A percentile compares a stretch with the other conserved stretches of the same genome.
Conservation (phyloP, 345 rosid species). For the Microcos paniculata region DNA sequence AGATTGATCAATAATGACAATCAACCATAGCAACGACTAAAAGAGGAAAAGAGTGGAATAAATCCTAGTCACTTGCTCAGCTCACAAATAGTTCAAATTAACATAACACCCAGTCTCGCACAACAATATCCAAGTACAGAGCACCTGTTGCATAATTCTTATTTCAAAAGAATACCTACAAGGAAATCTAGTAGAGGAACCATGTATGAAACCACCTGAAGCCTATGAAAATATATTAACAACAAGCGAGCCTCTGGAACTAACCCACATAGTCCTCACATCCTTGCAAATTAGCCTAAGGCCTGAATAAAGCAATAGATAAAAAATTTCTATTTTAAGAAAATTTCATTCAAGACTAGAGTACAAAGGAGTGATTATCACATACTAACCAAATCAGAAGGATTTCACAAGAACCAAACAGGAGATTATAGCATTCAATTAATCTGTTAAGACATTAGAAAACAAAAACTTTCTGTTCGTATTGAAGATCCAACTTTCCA, state of each 20-base stretch:
- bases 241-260: background rate
- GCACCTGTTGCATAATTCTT: background rate
- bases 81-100: background rate
- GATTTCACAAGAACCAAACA: background rate
- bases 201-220: background rate
- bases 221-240: background rate
- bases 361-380: background rate
- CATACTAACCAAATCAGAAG: background rate
- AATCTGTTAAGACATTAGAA: background rate
- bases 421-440: slow-evolving; percentile 2
- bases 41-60: background rate
- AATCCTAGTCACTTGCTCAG: background rate
- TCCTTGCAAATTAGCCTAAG: background rate
- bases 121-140: background rate
- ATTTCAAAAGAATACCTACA: background rate
- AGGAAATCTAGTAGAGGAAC: background rate
- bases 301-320: background rate
- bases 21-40: slow-evolving; percentile 1
- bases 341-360: background rate
- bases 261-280: background rate
- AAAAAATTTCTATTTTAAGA: background rate
- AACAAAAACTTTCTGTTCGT: background rate
- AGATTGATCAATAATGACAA: background rate
- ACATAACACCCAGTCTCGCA: background rate
- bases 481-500: background rate